These are phyloP conservation scores for Phytopythium aichiense DNA, from an alignment of 352 stramenopile genomes.

Conservation along the genomic window DNA sequence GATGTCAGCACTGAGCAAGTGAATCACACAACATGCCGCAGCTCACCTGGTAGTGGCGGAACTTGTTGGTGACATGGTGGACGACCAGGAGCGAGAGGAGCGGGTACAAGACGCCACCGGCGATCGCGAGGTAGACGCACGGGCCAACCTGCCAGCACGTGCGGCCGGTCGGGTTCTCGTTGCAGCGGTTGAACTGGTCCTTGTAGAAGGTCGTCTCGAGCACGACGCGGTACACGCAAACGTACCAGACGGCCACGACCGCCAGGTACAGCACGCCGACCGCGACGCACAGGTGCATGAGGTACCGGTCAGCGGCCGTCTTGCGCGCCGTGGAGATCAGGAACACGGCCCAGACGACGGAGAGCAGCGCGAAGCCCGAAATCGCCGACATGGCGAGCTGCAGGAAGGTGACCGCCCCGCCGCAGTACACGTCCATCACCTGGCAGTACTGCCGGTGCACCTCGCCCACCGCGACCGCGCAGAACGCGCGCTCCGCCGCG, in stretches of 20 bases:
- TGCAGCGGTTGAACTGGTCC: constrained; percentile 74
- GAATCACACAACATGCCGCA: neutral
- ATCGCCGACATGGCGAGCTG: constrained; percentile 53
- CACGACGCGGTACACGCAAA: constrained; percentile 55
- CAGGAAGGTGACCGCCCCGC: constrained; percentile 44
- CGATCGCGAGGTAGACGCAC: constrained; percentile 55
- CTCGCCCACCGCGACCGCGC: constrained; percentile 45
- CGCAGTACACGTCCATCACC: constrained; percentile 71
- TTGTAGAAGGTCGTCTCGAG: constrained; percentile 77
- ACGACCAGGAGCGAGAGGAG: constrained; percentile 60
- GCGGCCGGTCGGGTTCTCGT: constrained; percentile 42
- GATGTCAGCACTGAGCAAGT: neutral
- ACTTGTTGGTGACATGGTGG: constrained; percentile 58
- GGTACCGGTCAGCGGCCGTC: constrained; percentile 62
- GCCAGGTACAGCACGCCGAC: constrained; percentile 45
- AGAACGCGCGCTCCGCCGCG: constrained; percentile 35
- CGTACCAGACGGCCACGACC: constrained; percentile 59
- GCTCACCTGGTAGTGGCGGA: constrained; percentile 40
- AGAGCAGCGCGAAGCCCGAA: constrained; percentile 40
- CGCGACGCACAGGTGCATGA: constrained; percentile 69
- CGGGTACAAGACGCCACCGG: constrained; percentile 49
- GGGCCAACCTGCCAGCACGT: constrained; percentile 71
- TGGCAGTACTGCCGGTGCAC: constrained; percentile 74
- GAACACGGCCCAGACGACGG: constrained; percentile 43
- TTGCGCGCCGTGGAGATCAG: constrained; percentile 47